Percentiles rank a stretch among this genome's conserved stretches.
These are phyloP conservation scores for Vicia sativa DNA, from an alignment of 306 rosid species.

Conservation along the genomic window DNA sequence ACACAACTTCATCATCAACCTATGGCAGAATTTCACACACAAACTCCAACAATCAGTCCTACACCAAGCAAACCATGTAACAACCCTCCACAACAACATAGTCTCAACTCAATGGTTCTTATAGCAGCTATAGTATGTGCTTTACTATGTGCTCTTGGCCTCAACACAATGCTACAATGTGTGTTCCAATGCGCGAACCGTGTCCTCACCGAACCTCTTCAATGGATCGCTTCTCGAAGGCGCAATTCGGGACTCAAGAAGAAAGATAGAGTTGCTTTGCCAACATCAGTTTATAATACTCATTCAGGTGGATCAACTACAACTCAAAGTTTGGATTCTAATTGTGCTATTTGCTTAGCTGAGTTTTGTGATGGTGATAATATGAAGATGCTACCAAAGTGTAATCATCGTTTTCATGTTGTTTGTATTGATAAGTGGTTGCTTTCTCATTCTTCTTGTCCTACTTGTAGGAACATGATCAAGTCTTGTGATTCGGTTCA, in stretches of 20 bases:
- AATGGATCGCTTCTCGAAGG: slow-evolving; percentile 56
- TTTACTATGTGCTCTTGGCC: slow-evolving; percentile 71
- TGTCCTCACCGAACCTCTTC: slow-evolving; percentile 47
- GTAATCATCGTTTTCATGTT: slow-evolving; percentile 71
- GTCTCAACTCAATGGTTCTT: slow-evolving; percentile 45
- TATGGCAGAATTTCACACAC: slow-evolving; percentile 45
- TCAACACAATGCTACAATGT: slow-evolving; percentile 66
- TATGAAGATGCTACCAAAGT: slow-evolving; percentile 62
- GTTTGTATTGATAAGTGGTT: slow-evolving; percentile 79
- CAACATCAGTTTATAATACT: slow-evolving; percentile 50
- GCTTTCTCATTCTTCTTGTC: slow-evolving; percentile 74
- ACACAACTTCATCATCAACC: background rate
- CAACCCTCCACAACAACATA: slow-evolving; percentile 24
- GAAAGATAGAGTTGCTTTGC: slow-evolving; percentile 69
- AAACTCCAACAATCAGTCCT: slow-evolving; percentile 41
- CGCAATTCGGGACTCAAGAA: slow-evolving; percentile 71
- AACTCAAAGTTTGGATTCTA: slow-evolving; percentile 16
- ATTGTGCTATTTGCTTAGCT: slow-evolving; percentile 63
- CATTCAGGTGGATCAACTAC: slow-evolving; percentile 11
- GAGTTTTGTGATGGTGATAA: slow-evolving; percentile 65
- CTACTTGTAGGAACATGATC: slow-evolving; percentile 63
- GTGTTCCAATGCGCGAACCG: slow-evolving; percentile 66
- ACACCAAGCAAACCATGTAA: slow-evolving; percentile 31
- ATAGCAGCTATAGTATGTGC: slow-evolving; percentile 68
- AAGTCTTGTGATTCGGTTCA: slow-evolving; percentile 31